Base-by-base conservation (phyloP, 2,329 filamentous ascomycete genomes). In the Coniella vitis region DNA sequence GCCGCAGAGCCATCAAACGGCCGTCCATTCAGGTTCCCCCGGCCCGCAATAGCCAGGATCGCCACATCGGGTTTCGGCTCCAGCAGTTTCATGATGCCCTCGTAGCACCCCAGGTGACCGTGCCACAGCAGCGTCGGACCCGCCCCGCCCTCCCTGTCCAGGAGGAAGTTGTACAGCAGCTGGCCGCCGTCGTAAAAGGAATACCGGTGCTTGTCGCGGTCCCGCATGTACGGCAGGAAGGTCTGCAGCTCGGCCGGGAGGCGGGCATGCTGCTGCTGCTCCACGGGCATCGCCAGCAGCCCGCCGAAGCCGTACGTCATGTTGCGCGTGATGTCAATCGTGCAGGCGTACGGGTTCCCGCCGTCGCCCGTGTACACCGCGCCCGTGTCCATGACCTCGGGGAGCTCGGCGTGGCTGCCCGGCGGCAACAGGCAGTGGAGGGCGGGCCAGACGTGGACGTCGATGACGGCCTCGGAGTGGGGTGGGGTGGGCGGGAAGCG, bases 151-250 rank as follows among this genome's bases (percentile, higher is more conserved):
- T 58, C 55, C n/a, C 52, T 45, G 4, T 46, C 55, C 3, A 58
- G 20, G 1, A 60, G 9, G 14, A 60, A 54, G 42, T 59, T 60
- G 51, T 49, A 59, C 54, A 58, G 53, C 10, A 60, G 35, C 32
- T 60, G 58, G n/a, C 57, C 57, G n/a, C 57, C 58, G 25, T 60
- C 58, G 42, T 46, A 57, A 37, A 52, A 47, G 7, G 54, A 58
- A 20, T 47, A 47, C 8, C 14, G 32, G 32, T 47, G 19, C 25
- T 47, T 52, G 10, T 50, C 47, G 8, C 49, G 48, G 25, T 55
- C 54, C 7, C 37, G 38, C 16, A 56, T 35, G 38, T 55, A 56
- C 19, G 48, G 45, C 19, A 49, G 32, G 21, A 55, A 55, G 2
- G 50, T 48, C 14, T 32, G 45, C 21, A 51, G 41, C 4, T 47